Conservation (phyloP, 129 eudicot species). For the Artemisia tridentata region DNA sequence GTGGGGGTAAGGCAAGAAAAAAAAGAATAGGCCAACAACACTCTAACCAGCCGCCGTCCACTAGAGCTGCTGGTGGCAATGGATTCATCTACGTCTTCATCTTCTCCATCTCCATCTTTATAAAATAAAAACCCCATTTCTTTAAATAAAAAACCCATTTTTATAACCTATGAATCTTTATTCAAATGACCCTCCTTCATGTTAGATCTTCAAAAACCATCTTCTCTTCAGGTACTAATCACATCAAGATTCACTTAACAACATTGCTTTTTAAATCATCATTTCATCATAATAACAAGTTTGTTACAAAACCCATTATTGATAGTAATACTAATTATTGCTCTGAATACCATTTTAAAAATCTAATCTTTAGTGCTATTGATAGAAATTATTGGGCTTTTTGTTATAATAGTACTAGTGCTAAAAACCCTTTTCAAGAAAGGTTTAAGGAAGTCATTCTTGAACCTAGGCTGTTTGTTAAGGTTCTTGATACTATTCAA, state of each 20-base stretch:
- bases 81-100: conserved; percentile 33
- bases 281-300: conserved; percentile 14
- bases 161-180: background rate
- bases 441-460: conserved; percentile 30
- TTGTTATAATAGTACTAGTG: conserved; percentile 11
- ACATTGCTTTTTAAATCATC: conserved; percentile 31
- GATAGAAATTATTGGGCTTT: conserved; percentile 37
- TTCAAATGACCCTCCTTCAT: conserved; percentile 67
- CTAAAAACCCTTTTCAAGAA: conserved; percentile 23
- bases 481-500: conserved; percentile 46
- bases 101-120: background rate
- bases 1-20: background rate
- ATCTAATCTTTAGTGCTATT: conserved; percentile 37
- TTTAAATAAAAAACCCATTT: background rate
- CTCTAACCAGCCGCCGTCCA: conserved; percentile 33
- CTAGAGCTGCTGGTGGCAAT: conserved; percentile 35
- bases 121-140: background rate
- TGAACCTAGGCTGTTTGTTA: conserved; percentile 48
- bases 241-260: conserved; percentile 44
- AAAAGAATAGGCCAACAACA: background rate
- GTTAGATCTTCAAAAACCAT: conserved; percentile 48
- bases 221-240: conserved; percentile 25
- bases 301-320: background rate
- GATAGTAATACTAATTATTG: conserved; percentile 1
- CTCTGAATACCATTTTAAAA: conserved; percentile 28